A percentile compares a stretch with the other conserved stretches of the same genome.
Conservation (phyloP, 2,329 filamentous ascomycete species). For the Scolecobasidium constrictum region DNA sequence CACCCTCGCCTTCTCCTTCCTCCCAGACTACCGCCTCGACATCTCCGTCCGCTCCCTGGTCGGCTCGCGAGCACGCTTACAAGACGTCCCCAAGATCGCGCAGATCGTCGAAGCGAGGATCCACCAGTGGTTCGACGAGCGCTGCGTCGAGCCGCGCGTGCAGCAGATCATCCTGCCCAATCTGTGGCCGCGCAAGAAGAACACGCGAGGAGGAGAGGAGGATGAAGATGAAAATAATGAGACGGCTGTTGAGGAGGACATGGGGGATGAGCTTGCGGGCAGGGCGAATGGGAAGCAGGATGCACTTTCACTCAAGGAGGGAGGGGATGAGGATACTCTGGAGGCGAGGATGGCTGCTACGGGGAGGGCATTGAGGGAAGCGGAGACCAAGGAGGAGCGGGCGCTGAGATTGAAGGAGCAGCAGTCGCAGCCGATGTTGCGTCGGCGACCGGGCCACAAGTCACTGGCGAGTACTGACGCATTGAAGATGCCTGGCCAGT, state of each 20-base stretch:
- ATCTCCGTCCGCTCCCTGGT: constrained; percentile 71
- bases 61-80: constrained; percentile 66
- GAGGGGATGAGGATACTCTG: constrained; percentile 12
- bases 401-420: background rate
- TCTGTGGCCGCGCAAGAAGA: constrained; percentile 75
- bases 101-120: constrained; percentile 70
- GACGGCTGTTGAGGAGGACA: constrained; percentile 12
- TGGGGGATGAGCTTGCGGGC: constrained; percentile 8
- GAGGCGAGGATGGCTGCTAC: constrained; percentile 25
- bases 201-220: constrained; percentile 61
- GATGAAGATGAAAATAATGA: constrained; percentile 28
- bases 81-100: constrained; percentile 82
- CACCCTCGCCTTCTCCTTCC: constrained; percentile 88
- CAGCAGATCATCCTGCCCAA: constrained; percentile 77
- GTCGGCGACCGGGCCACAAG: background rate
- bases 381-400: constrained; percentile 15
- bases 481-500: constrained; percentile 3
- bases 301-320: background rate
- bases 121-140: constrained; percentile 80
- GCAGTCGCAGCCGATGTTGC: background rate
- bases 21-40: constrained; percentile 77
- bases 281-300: background rate
- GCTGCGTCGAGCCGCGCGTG: constrained; percentile 75
- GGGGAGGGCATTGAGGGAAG: constrained; percentile 24
- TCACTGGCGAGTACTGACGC: background rate